phyloP scores from a whole-genome alignment of 352 stramenopile species.

The Pythium dissotocum region DNA sequence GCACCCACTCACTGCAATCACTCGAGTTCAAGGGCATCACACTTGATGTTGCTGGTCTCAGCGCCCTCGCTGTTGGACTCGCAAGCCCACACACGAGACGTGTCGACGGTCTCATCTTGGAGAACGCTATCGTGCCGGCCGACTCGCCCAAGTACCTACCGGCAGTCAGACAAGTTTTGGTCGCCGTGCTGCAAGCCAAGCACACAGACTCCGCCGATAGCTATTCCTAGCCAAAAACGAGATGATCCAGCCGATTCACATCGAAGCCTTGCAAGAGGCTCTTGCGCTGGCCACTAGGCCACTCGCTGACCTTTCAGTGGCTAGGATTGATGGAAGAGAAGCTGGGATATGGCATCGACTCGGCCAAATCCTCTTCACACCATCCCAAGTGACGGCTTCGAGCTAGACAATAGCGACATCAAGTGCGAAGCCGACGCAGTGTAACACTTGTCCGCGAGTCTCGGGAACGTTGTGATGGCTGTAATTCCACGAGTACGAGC shows the following conservation, averaged over 20 bases:
- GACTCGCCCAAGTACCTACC: not conserved
- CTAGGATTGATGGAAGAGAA: not conserved
- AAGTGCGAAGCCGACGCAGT: not conserved
- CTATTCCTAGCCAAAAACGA: not conserved
- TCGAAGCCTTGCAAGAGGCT: not conserved
- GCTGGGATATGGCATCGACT: not conserved
- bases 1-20: not conserved
- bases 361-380: not conserved
- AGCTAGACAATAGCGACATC: not conserved
- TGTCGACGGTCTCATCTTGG: not conserved
- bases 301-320: not conserved
- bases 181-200: not conserved
- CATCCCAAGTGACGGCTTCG: not conserved
- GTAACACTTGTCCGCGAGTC: not conserved
- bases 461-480: not conserved
- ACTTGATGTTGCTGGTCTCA: not conserved
- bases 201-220: not conserved
- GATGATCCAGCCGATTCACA: not conserved
- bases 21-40: not conserved
- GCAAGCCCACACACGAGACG: not conserved
- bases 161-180: not conserved
- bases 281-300: not conserved
- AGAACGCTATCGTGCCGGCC: not conserved
- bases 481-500: not conserved
- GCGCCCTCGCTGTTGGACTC: not conserved